phyloP scores from a whole-genome alignment of 192 early-diverging fungal genomes.

The Bifiguratus adelaidae region DNA sequence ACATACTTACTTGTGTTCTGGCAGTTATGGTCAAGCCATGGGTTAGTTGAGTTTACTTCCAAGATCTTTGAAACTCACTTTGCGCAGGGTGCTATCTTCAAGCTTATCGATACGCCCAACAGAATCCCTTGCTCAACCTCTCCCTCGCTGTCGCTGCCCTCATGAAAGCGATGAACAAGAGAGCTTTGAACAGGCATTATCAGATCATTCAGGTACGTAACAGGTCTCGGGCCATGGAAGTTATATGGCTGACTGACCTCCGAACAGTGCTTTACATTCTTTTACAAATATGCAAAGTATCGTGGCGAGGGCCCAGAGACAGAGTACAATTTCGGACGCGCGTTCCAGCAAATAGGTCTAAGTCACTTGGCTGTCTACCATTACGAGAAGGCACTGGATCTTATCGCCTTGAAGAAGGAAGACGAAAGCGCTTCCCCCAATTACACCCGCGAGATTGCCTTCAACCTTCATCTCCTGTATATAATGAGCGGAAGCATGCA shows the following conservation, averaged over 20 bases:
- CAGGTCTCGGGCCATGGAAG: background rate
- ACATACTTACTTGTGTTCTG: too few relatives aligned
- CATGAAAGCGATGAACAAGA: conserved; percentile 54
- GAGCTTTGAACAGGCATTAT: conserved; percentile 54
- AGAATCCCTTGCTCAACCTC: conserved; percentile 56
- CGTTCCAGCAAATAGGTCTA: conserved; percentile 79
- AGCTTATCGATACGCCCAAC: conserved; percentile 40
- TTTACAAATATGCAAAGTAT: conserved; percentile 48
- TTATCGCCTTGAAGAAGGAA: conserved; percentile 54
- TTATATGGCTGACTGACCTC: background rate
- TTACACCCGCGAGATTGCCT: too few relatives aligned
- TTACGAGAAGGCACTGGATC: conserved; percentile 66
- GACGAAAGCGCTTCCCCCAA: too few relatives aligned
- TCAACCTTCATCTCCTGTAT: conserved; percentile 82
- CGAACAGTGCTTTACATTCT: conserved; percentile 45
- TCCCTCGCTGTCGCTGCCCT: conserved; percentile 49
- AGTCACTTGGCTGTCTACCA: conserved; percentile 75
- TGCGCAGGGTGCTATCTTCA: conserved; percentile 1
- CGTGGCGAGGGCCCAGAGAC: conserved; percentile 40
- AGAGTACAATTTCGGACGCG: conserved; percentile 80
- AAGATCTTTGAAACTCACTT: background rate
- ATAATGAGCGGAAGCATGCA: conserved; percentile 54
- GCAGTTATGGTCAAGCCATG: background rate
- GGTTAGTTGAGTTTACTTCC: background rate
- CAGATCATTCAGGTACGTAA: conserved; percentile 43